phyloP scores from a whole-genome alignment of 768 basidiomycete species.

The Phylloporus rhodoxanthus region DNA sequence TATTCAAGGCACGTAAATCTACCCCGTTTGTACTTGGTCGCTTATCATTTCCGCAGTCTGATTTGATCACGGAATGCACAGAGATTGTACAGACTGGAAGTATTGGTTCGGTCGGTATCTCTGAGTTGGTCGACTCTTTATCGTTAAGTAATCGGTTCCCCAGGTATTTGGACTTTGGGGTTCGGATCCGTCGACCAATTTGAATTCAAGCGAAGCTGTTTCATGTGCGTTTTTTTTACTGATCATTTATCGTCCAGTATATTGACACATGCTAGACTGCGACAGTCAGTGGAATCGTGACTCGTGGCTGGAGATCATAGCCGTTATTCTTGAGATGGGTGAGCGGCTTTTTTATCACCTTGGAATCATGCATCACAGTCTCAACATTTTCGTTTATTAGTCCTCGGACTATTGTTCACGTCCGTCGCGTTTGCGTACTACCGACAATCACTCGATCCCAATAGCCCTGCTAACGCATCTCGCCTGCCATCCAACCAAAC shows the following conservation, averaged over 20 bases:
- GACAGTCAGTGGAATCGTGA: slow-evolving; percentile 50
- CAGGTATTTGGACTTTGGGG: slow-evolving; percentile 54
- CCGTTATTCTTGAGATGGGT: slow-evolving; percentile 57
- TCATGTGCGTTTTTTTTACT: slow-evolving; percentile 36
- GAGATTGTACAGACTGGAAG: slow-evolving; percentile 32
- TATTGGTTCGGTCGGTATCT: slow-evolving; percentile 29
- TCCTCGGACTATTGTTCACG: slow-evolving; percentile 57
- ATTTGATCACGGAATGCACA: slow-evolving; percentile 54
- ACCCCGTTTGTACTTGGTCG: neutral
- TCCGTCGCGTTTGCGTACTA: slow-evolving; percentile 64
- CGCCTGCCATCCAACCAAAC: slow-evolving; percentile 38
- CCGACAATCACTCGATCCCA: slow-evolving; percentile 68
- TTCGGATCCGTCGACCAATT: slow-evolving; percentile 28
- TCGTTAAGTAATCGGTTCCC: slow-evolving; percentile 11
- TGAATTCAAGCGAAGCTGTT: slow-evolving; percentile 37
- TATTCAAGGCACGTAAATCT: slow-evolving; percentile 48
- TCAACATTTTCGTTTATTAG: slow-evolving; percentile 28
- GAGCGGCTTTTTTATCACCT: slow-evolving; percentile 18
- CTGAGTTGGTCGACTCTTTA: neutral
- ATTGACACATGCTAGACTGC: slow-evolving; percentile 50
- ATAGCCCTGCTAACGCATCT: slow-evolving; percentile 45
- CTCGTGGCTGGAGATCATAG: slow-evolving; percentile 64
- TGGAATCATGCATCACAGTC: neutral
- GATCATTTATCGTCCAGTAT: neutral
- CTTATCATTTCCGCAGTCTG: slow-evolving; percentile 35